Conservation (phyloP, 176 grass and related monocot species). For the Aechmea fasciata region DNA sequence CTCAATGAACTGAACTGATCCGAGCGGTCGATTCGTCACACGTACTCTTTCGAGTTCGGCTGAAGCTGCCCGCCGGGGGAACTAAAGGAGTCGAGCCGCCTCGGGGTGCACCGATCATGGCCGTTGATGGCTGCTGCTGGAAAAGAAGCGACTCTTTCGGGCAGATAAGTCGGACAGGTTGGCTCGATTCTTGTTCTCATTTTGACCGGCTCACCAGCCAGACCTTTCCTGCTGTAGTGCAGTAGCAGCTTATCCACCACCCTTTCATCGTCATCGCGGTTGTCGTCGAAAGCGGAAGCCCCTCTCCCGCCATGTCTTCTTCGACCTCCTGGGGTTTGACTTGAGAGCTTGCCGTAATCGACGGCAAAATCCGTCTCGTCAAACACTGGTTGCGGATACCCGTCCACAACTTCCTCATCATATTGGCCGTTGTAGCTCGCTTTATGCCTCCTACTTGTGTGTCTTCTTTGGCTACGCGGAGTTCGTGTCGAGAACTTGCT, state of each 20-base stretch:
- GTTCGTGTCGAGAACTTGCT: background rate
- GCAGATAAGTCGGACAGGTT: slow-evolving; percentile 8
- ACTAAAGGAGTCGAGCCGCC: slow-evolving; percentile 30
- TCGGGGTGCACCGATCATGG: slow-evolving; percentile 22
- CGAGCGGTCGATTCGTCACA: slow-evolving; percentile 49
- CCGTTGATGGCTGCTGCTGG: slow-evolving; percentile 20
- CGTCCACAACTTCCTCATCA: slow-evolving; percentile 22
- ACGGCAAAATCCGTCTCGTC: slow-evolving; percentile 45
- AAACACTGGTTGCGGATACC: background rate
- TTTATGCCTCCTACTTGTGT: slow-evolving; percentile 27
- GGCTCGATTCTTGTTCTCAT: slow-evolving; percentile 20
- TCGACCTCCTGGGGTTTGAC: slow-evolving; percentile 24
- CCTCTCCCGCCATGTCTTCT: slow-evolving; percentile 35
- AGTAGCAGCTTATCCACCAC: slow-evolving; percentile 73
- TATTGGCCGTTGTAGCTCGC: slow-evolving; percentile 26
- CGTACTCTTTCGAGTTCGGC: slow-evolving; percentile 31
- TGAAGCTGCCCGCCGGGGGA: slow-evolving; percentile 33
- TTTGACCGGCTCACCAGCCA: slow-evolving; percentile 24
- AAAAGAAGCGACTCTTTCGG: slow-evolving; percentile 26
- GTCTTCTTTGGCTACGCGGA: slow-evolving; percentile 25
- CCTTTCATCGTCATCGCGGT: slow-evolving; percentile 49
- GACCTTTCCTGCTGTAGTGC: slow-evolving; percentile 73
- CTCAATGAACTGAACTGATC: slow-evolving; percentile 32
- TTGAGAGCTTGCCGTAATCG: slow-evolving; percentile 60
- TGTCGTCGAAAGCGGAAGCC: slow-evolving; percentile 25